Conservation (phyloP, 495 filamentous ascomycete species). For the Aspergillus coremiiformis region DNA sequence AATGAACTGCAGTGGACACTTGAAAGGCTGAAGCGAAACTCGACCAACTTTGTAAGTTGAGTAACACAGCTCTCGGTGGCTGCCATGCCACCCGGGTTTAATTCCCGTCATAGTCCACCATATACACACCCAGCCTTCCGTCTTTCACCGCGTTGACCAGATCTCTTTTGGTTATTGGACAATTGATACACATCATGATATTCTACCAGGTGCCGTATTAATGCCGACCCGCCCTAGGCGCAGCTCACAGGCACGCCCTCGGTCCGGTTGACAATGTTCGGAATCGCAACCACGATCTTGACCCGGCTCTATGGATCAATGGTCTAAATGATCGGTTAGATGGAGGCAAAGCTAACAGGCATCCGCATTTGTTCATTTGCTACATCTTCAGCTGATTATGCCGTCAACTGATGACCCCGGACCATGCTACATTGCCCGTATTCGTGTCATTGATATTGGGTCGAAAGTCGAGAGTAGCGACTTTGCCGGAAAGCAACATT, state of each 20-base stretch:
- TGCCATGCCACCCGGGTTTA: constrained; percentile 24
- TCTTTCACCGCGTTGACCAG: neutral
- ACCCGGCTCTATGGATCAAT: constrained; percentile 10
- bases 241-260: constrained; percentile 10
- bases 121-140: neutral
- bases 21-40: constrained; percentile 5
- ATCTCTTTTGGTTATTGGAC: neutral
- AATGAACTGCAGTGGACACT: neutral
- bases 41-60: constrained; percentile 11
- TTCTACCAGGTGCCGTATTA: neutral
- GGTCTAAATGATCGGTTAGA: neutral
- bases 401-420: constrained; percentile 8
- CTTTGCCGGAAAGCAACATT: neutral
- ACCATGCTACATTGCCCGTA: constrained; percentile 8
- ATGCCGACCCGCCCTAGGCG: constrained; percentile 4
- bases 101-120: constrained; percentile 15
- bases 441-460: constrained; percentile 14
- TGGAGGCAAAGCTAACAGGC: constrained; percentile 7
- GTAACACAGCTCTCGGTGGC: constrained; percentile 24
- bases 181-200: neutral
- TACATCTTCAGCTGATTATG: constrained; percentile 12
- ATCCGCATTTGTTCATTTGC: neutral
- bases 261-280: constrained; percentile 14
- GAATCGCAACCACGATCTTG: constrained; percentile 5
- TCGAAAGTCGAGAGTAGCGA: neutral